Percentiles rank a stretch among this genome's conserved stretches.
These are phyloP conservation scores for Chrysopogon serrulatus DNA, from an alignment of 176 grass and related monocot species.

Conservation along the genomic window DNA sequence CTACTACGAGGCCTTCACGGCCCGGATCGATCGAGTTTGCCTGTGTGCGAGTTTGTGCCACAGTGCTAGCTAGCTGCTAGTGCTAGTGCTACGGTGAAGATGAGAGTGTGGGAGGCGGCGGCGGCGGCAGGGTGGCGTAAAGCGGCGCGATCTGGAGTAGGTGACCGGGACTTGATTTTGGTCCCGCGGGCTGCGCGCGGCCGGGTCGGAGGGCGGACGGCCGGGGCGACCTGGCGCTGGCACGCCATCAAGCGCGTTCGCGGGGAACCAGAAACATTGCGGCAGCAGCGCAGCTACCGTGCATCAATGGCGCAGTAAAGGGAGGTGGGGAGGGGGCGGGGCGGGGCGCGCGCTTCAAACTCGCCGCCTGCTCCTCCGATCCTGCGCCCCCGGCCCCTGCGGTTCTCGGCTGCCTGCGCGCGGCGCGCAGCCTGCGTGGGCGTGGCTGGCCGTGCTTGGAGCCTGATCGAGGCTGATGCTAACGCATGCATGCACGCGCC, in stretches of 20 bases:
- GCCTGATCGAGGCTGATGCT: too few species aligned
- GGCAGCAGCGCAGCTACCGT: conserved; percentile 1
- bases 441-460: too few species aligned
- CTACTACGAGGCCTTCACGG: neutral
- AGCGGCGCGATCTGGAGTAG: neutral
- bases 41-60: neutral
- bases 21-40: neutral
- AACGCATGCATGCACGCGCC: too few species aligned
- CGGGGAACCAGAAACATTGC: neutral
- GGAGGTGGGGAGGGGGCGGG: neutral
- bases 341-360: neutral
- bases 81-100: neutral
- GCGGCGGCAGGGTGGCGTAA: neutral
- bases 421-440: neutral
- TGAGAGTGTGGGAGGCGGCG: neutral
- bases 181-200: too few species aligned
- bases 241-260: neutral
- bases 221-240: neutral
- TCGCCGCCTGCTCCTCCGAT: neutral
- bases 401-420: neutral
- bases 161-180: neutral
- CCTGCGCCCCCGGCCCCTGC: neutral
- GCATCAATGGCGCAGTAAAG: conserved; percentile 47
- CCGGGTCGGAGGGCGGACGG: neutral
- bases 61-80: neutral